Conservation (phyloP, 768 basidiomycete species). For the Leccinellum luteum region DNA sequence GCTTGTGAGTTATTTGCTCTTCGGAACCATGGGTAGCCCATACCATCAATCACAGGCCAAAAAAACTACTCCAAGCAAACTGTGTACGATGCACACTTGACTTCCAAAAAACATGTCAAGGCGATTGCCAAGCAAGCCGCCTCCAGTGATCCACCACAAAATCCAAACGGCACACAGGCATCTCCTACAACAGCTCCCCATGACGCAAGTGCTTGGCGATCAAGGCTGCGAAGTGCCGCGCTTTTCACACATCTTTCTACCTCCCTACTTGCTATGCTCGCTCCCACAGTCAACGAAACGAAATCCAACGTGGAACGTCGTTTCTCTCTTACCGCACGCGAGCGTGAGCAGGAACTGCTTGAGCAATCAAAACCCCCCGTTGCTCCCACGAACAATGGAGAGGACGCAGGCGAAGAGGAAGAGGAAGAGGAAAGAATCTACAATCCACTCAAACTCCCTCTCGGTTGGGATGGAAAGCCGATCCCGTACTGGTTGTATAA, state of each 20-base stretch:
- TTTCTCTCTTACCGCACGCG: constrained; percentile 94
- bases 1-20: constrained; percentile 62
- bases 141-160: constrained; percentile 33
- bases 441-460: constrained; percentile 94
- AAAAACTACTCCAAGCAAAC: constrained; percentile 96
- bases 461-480: constrained; percentile 98
- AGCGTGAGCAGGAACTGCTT: constrained; percentile 89
- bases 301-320: constrained; percentile 95
- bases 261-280: constrained; percentile 62
- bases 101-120: constrained; percentile 95
- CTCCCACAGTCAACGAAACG: constrained; percentile 76
- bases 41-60: constrained; percentile 58
- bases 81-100: constrained; percentile 94
- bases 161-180: constrained; percentile 32
- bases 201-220: constrained; percentile 30
- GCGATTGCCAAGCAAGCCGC: constrained; percentile 71
- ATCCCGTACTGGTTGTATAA: constrained; percentile 99
- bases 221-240: constrained; percentile 64
- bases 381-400: constrained; percentile 41
- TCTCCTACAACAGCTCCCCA: constrained; percentile 34
- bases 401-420: constrained; percentile 69
- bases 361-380: constrained; percentile 61
- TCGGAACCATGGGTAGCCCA: neutral
- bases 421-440: constrained; percentile 97
- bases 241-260: constrained; percentile 69